Percentiles rank a stretch among this genome's conserved stretches.
phyloP scores from a whole-genome alignment of 192 early-diverging fungal species.

The Coemansia sp. region DNA sequence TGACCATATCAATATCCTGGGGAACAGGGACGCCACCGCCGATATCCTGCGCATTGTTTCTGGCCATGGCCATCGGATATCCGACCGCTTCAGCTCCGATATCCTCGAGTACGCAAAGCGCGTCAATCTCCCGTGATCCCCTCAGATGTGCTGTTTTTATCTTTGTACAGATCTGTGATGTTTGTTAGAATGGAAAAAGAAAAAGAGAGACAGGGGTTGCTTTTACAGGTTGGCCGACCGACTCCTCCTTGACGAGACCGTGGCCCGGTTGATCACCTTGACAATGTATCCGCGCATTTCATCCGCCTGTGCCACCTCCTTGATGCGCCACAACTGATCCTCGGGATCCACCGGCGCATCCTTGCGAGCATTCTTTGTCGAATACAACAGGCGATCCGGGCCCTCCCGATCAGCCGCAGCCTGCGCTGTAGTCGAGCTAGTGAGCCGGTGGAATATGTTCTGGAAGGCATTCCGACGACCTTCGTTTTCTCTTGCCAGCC shows the following conservation, averaged over 20 bases:
- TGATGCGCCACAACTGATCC: slow-evolving; percentile 46
- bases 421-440: slow-evolving; percentile 11
- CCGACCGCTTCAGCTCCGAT: slow-evolving; percentile 49
- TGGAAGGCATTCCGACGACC: slow-evolving; percentile 15
- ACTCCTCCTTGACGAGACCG: slow-evolving; percentile 10
- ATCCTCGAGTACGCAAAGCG: slow-evolving; percentile 47
- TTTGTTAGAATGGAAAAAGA: no score
- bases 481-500: slow-evolving; percentile 21
- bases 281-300: slow-evolving; percentile 36
- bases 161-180: no score
- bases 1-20: slow-evolving; percentile 88
- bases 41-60: slow-evolving; percentile 61
- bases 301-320: slow-evolving; percentile 38
- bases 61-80: slow-evolving; percentile 38
- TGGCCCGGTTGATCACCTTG: slow-evolving; percentile 35
- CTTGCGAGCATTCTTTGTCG: slow-evolving; percentile 14
- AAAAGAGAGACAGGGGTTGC: no score
- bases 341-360: slow-evolving; percentile 5
- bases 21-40: slow-evolving; percentile 69
- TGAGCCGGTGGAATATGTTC: slow-evolving; percentile 20
- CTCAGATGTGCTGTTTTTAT: neutral
- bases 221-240: slow-evolving; percentile 24
- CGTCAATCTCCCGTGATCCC: slow-evolving; percentile 26
- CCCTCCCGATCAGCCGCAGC: slow-evolving; percentile 2
- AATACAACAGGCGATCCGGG: slow-evolving; percentile 21